Evolutionary conservation across 2,329 filamentous ascomycete species (phyloP).

Genomic region (Colletotrichum gigasporum): DNA sequence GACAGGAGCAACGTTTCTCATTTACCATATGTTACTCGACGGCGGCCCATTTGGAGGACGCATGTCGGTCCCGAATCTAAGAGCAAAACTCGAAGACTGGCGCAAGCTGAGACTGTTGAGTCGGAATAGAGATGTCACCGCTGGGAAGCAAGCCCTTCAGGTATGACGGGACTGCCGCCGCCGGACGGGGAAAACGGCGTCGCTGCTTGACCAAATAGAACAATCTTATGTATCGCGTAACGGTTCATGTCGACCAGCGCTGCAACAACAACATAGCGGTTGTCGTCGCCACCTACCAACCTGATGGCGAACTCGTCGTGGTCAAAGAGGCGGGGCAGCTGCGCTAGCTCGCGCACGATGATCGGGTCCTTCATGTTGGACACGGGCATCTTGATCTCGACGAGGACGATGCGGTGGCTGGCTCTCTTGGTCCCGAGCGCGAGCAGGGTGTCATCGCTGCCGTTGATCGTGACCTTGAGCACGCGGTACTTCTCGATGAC

Average conservation of each 20-base stretch:
- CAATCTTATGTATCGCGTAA: conserved; percentile 35
- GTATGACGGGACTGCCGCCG: no score
- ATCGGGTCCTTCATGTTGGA: conserved; percentile 13
- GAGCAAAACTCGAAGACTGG: background rate
- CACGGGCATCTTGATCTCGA: conserved; percentile 36
- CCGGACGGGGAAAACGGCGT: no score
- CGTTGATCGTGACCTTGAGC: conserved; percentile 37
- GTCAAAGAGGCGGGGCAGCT: conserved; percentile 31
- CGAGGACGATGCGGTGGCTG: conserved; percentile 35
- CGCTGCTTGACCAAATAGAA: conserved; percentile 16
- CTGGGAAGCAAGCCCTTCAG: conserved; percentile 25
- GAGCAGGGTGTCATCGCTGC: conserved; percentile 34
- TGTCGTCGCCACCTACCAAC: conserved; percentile 21
- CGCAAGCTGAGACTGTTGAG: background rate
- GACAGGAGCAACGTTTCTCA: conserved; percentile 42
- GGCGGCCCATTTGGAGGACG: background rate
- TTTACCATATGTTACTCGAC: background rate
- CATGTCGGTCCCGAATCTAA: background rate
- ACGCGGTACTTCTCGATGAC: conserved; percentile 40
- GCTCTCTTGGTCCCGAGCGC: conserved; percentile 36
- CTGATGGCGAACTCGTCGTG: conserved; percentile 34
- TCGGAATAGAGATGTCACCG: background rate
- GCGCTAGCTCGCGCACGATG: conserved; percentile 22
- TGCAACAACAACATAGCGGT: conserved; percentile 35
- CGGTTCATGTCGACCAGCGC: conserved; percentile 35